Percentiles rank a stretch among this genome's conserved stretches.
These are phyloP conservation scores for Penicillium fuscoglaucum DNA, from an alignment of 2,329 filamentous ascomycete genomes.

Conservation along the genomic window DNA sequence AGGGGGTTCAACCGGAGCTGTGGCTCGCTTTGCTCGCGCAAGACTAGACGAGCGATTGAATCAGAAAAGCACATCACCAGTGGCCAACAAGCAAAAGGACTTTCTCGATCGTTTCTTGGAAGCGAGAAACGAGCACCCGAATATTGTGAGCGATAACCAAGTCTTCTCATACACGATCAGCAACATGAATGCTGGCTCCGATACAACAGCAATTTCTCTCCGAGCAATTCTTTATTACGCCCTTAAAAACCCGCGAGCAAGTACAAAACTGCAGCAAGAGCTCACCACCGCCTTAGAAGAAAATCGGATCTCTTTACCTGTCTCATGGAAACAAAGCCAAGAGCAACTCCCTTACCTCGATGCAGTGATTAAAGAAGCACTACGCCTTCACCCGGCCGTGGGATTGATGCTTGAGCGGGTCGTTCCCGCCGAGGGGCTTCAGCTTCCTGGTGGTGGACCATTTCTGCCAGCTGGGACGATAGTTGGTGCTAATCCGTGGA, in stretches of 20 bases:
- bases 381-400: constrained; percentile 29
- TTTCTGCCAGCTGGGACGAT: constrained; percentile 31
- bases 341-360: constrained; percentile 31
- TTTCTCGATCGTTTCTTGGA: constrained; percentile 36
- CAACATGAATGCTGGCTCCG: constrained; percentile 38
- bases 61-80: not conserved
- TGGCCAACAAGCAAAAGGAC: constrained; percentile 16
- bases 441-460: constrained; percentile 22
- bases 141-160: constrained; percentile 28
- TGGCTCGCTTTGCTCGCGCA: constrained; percentile 26
- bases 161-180: constrained; percentile 31
- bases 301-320: constrained; percentile 16
- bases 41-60: constrained; percentile 24
- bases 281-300: constrained; percentile 41
- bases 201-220: constrained; percentile 38
- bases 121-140: constrained; percentile 24
- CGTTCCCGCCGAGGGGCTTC: constrained; percentile 25
- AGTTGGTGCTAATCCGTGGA: constrained; percentile 36
- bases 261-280: constrained; percentile 50
- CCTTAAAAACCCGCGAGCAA: constrained; percentile 25
- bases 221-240: constrained; percentile 36
- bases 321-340: constrained; percentile 30
- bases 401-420: constrained; percentile 27
- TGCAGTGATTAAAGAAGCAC: constrained; percentile 31
- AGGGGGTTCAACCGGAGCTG: constrained; percentile 22